Conservation (phyloP, 129 eudicot genomes). For the Flaveria bidentis region DNA sequence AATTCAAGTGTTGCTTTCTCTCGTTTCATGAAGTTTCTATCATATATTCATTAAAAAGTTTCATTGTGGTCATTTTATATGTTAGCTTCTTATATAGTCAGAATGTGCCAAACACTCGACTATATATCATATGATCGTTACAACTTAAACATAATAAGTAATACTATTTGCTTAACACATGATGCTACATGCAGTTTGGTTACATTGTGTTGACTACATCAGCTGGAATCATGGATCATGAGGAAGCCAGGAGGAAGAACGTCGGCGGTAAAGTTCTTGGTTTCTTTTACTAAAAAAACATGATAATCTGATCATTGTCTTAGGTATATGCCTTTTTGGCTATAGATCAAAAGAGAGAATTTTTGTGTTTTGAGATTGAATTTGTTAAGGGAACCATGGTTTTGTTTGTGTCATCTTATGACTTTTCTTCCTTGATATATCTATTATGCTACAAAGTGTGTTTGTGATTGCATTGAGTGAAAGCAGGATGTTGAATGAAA, state of each 20-base stretch:
- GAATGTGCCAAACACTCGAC: no score
- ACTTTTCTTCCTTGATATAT: background rate
- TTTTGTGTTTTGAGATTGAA: constrained; percentile 26
- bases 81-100: background rate
- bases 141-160: background rate
- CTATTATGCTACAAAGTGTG: constrained; percentile 11
- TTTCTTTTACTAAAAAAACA: constrained; percentile 52
- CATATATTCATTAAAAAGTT: background rate
- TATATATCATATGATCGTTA: background rate
- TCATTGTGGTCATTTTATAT: background rate
- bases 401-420: constrained; percentile 9
- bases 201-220: constrained; percentile 74
- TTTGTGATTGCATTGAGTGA: background rate
- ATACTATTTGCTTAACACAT: background rate
- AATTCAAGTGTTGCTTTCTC: background rate
- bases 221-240: constrained; percentile 83
- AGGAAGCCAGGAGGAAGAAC: constrained; percentile 70
- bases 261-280: constrained; percentile 84
- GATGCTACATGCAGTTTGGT: constrained; percentile 49
- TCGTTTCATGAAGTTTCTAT: background rate
- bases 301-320: constrained; percentile 16
- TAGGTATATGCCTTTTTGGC: constrained; percentile 18
- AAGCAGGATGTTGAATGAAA: background rate
- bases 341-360: constrained; percentile 21
- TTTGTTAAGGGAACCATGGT: constrained; percentile 20